Percentiles rank a stretch among this genome's conserved stretches.
Conservation (phyloP, 169 alveolate species). For the Perkinsus chesapeaki region DNA sequence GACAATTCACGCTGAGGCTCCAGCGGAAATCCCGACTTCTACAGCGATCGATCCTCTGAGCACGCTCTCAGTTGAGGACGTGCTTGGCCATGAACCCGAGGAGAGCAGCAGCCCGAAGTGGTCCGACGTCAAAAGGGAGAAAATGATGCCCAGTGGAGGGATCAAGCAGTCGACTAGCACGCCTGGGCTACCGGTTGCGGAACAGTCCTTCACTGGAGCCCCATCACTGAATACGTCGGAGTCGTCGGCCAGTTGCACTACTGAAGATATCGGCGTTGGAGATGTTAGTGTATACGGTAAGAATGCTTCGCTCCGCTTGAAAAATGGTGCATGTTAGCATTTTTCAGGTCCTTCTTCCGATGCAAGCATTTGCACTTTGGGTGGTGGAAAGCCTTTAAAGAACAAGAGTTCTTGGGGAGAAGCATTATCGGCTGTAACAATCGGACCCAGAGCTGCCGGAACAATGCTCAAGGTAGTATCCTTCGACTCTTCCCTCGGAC, state of each 20-base stretch:
- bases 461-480: not conserved
- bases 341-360: not conserved
- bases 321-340: not conserved
- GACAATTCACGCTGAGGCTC: not conserved
- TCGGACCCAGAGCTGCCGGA: not conserved
- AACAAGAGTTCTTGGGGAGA: not conserved
- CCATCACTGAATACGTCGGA: not conserved
- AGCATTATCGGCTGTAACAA: not conserved
- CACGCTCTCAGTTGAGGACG: not conserved
- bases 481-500: not conserved
- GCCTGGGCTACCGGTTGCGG: not conserved
- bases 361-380: not conserved
- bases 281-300: not conserved
- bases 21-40: not conserved
- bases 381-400: not conserved
- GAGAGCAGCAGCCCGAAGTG: not conserved
- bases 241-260: not conserved
- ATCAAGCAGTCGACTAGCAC: not conserved
- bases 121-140: not conserved
- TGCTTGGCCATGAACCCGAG: not conserved
- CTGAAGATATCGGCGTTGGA: not conserved
- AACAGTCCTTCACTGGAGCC: not conserved
- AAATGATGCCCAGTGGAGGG: not conserved
- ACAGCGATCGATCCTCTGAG: not conserved
- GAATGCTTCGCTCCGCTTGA: not conserved